phyloP scores from a whole-genome alignment of 164 flowering plant genomes.

The Tetrastigma voinierianum region DNA sequence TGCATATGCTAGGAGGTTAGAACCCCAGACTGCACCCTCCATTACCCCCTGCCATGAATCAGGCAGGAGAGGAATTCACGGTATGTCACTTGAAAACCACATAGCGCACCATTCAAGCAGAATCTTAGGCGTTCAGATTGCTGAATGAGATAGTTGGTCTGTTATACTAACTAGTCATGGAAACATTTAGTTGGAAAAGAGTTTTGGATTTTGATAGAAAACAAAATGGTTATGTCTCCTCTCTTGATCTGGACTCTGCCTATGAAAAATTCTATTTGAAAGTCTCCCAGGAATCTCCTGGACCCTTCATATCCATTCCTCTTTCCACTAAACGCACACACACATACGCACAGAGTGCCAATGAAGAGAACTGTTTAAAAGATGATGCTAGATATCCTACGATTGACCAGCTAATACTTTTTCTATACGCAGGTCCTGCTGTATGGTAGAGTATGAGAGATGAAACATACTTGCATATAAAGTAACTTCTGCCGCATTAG shows the following conservation, averaged over 20 bases:
- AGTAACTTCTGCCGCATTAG: slow-evolving; percentile 59
- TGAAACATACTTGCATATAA: slow-evolving; percentile 61
- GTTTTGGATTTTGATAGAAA: background rate
- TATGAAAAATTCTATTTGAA: background rate
- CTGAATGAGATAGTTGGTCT: background rate
- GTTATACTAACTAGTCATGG: background rate
- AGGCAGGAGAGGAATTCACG: slow-evolving; percentile 1
- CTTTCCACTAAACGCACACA: background rate
- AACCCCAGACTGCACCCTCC: too few species aligned
- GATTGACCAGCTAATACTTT: background rate
- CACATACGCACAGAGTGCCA: too few species aligned
- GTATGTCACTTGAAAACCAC: background rate
- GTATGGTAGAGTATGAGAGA: background rate
- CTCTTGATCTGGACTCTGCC: background rate
- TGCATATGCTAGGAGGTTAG: background rate
- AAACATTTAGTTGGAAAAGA: background rate
- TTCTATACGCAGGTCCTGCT: background rate
- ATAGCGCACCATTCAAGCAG: background rate
- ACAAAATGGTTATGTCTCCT: background rate
- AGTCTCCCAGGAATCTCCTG: background rate
- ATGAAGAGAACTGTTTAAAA: background rate
- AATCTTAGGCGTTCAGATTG: background rate
- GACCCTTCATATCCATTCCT: background rate
- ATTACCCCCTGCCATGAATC: background rate
- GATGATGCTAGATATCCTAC: background rate